phyloP scores from a whole-genome alignment of 257 asterid genomes.

The Verbascum thapsus region DNA sequence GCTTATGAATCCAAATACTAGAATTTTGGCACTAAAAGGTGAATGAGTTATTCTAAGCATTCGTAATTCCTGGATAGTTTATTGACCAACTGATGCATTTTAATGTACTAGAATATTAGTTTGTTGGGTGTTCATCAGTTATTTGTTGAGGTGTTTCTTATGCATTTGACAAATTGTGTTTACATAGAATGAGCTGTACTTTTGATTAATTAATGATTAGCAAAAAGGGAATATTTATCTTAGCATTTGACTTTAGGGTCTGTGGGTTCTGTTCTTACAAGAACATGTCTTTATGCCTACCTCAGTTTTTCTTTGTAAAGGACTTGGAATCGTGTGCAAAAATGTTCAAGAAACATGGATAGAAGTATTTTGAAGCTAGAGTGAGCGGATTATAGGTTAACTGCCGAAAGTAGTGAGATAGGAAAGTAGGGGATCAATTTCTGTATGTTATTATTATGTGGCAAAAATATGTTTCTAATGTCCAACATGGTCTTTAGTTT shows the following conservation, averaged over 20 bases:
- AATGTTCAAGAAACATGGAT: background rate
- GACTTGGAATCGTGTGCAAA: constrained; percentile 19
- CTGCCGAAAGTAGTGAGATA: constrained; percentile 4
- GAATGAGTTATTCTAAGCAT: constrained; percentile 19
- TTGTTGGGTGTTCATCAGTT: no score
- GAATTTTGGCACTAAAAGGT: constrained; percentile 96
- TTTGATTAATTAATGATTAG: background rate
- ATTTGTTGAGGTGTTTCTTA: no score
- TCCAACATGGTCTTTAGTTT: background rate
- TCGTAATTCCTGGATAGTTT: background rate
- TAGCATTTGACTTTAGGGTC: background rate
- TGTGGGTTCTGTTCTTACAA: constrained; percentile 6
- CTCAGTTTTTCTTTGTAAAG: background rate
- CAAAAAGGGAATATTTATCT: background rate
- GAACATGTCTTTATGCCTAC: background rate
- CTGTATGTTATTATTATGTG: background rate
- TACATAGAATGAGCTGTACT: background rate
- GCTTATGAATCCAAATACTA: constrained; percentile 90
- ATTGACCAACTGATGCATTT: background rate
- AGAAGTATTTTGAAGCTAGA: constrained; percentile 8
- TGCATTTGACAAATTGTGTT: background rate
- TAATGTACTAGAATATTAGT: no score
- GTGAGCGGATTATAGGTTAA: constrained; percentile 7
- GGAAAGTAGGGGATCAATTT: background rate
- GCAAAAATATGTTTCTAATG: background rate